Evolutionary conservation across 441 rosid genomes (phyloP), one percentile per base, ranked within the genome.

Genomic region (Geranium incanum): DNA sequence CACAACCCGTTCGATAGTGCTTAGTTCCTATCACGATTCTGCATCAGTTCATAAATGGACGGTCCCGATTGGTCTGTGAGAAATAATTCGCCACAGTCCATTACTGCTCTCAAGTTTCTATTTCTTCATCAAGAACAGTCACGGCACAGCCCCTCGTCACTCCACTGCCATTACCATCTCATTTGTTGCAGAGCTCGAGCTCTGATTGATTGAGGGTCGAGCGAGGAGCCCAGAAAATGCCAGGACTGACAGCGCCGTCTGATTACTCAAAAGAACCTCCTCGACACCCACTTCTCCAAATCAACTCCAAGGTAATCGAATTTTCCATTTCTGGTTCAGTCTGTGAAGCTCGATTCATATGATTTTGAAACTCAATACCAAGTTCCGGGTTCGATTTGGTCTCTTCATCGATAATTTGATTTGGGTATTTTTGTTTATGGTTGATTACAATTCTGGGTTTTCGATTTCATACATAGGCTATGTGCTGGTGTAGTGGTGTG

Each of bases 171-270:
- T 48, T 28, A 28, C 33, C 33, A 1, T 11, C 55, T 12, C 55
- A 48, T 48, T 5, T 48, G 55, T 12, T 12, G n/a, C 55, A 48
- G 55, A 48, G 15, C 55, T 48, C 55, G 55, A 48, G 15, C 55
- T 48, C 55, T 48, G 55, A 48, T 48, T 3, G 55, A 12, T 48
- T 48, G 15, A 9, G 55, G 55, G 4, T 11, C 55, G 55, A 55
- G 33, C 64, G 48, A 33, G 52, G 28, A n/a, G 63, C 21, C 38
- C 39, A 50, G 52, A 77, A 33, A 71, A 93, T 94, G 99, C 97
- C 97, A 18, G 97, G 97, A 75, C 66, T 89, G 33, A 79, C 69
- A 36, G 97, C 83, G 2, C 99, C 97, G 0, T 87, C 97, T 5
- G 88, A 88, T 72, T 94, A 89, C 77, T 80, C 89, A 15, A 80